Evolutionary conservation across 2,329 filamentous ascomycete species (phyloP).

Genomic region (Xylariomycetidae sp.): DNA sequence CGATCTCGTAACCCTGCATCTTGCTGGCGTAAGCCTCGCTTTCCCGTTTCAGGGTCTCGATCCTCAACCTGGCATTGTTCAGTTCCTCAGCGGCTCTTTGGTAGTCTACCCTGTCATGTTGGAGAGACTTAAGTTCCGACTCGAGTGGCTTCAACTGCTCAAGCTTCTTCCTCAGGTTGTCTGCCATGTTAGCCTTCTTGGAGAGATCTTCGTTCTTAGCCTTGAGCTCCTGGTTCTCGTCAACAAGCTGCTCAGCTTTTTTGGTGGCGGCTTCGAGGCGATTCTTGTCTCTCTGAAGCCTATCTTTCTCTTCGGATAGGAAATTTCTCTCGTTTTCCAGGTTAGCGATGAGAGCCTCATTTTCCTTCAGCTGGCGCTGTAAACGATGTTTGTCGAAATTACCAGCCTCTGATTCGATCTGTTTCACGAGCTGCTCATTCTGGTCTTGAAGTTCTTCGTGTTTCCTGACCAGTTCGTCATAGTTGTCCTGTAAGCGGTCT

Average conservation of each 20-base stretch:
- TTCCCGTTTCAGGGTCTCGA: slow-evolving; percentile 30
- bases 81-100: slow-evolving; percentile 36
- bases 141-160: slow-evolving; percentile 52
- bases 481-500: slow-evolving; percentile 55
- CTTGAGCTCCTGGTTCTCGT: slow-evolving; percentile 56
- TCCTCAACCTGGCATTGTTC: slow-evolving; percentile 26
- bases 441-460: slow-evolving; percentile 57
- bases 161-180: slow-evolving; percentile 59
- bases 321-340: slow-evolving; percentile 64
- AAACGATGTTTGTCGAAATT: slow-evolving; percentile 47
- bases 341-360: slow-evolving; percentile 66
- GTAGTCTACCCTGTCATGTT: slow-evolving; percentile 50
- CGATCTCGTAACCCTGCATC: slow-evolving; percentile 31
- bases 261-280: slow-evolving; percentile 43
- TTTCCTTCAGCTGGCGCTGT: slow-evolving; percentile 56
- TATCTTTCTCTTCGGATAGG: slow-evolving; percentile 39
- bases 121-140: slow-evolving; percentile 50
- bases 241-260: slow-evolving; percentile 48
- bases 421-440: slow-evolving; percentile 51
- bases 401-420: slow-evolving; percentile 49
- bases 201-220: slow-evolving; percentile 54
- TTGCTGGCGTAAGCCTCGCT: slow-evolving; percentile 27
- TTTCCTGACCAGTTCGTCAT: slow-evolving; percentile 54
- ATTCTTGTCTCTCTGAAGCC: slow-evolving; percentile 25
- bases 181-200: slow-evolving; percentile 59